Conservation (phyloP, 495 filamentous ascomycete genomes). For the Aspergillus incahuasiensis region DNA sequence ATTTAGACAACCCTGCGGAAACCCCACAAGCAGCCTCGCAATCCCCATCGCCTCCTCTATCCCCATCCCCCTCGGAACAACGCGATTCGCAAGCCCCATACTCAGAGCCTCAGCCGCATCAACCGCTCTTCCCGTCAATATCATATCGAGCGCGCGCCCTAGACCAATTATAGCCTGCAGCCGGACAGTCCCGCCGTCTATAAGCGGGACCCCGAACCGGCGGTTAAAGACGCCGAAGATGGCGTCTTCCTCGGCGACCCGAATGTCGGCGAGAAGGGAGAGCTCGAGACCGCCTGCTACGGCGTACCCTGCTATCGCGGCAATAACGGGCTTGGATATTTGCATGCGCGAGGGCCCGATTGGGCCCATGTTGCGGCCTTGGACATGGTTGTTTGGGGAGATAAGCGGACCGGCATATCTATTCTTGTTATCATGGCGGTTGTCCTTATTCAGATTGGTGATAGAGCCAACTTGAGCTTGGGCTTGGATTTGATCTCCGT, state of each 20-base stretch:
- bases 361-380: slow-evolving; percentile 30
- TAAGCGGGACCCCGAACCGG: slow-evolving; percentile 45
- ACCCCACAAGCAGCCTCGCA: slow-evolving; percentile 35
- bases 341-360: slow-evolving; percentile 44
- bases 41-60: slow-evolving; percentile 39
- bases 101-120: slow-evolving; percentile 39
- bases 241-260: slow-evolving; percentile 44
- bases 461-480: background rate
- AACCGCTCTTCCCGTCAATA: slow-evolving; percentile 44
- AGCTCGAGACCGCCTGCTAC: slow-evolving; percentile 48
- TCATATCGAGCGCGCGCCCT: slow-evolving; percentile 47
- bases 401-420: background rate
- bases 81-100: slow-evolving; percentile 47
- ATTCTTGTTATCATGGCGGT: background rate
- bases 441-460: background rate
- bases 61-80: slow-evolving; percentile 42
- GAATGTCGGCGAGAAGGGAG: slow-evolving; percentile 42
- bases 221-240: slow-evolving; percentile 48
- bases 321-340: slow-evolving; percentile 39
- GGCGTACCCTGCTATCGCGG: slow-evolving; percentile 43
- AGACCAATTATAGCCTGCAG: slow-evolving; percentile 45
- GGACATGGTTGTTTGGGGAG: slow-evolving; percentile 14
- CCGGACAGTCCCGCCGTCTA: slow-evolving; percentile 47
- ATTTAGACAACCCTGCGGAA: no score
- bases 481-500: no score